Evolutionary conservation across 1,284 basidiomycete genomes (phyloP), one percentile per base, ranked within the genome.

Genomic region (Leccinum laetum): DNA sequence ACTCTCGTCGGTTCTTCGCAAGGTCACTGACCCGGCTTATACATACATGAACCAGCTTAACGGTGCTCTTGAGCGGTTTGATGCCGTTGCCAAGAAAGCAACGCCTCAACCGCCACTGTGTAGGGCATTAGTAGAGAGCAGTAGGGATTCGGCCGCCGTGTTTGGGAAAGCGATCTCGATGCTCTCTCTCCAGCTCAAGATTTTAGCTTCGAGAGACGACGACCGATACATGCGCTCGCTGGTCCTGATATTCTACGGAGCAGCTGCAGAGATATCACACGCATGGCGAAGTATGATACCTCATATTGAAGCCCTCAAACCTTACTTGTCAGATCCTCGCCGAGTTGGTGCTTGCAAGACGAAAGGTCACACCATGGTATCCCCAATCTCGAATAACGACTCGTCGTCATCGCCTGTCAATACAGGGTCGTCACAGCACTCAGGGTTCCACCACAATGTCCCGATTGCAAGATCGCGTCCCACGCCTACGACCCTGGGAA

Each of bases 1-100:
- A n/a, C 80, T 98, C 39, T 89, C 93, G 11, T 88, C 89, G 5
- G 86, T 94, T 5, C 83, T 98, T 66, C 82, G 88, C 61, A 92
- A 95, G 72, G 92, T 96, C 24, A 85, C 97, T 66, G 91, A 94
- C 69, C 91, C 95, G 7, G 95, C 95, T 0, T 91, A 90, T 72
- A 80, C 83, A 58, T 94, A 94, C 69, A 92, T 98, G 84, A 84
- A 87, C 63, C 88, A 90, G 65, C 83, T 99, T 13, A 98, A 99
- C 75, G 87, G 90, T 65, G 89, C 94, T 1, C 84, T 99, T 56
- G 98, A 99, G 76, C 90, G 92, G 18, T 99, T 99, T 78, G 98
- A 99, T 76, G 85, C 90, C 2, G 85, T 90, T 70, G 92, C 93
- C 62, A 86, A 91, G 66, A 86, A 89, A 66, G 82, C 83, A 4